Base-by-base conservation (phyloP, 2,329 filamentous ascomycete genomes). In the Penicillium sp. region DNA sequence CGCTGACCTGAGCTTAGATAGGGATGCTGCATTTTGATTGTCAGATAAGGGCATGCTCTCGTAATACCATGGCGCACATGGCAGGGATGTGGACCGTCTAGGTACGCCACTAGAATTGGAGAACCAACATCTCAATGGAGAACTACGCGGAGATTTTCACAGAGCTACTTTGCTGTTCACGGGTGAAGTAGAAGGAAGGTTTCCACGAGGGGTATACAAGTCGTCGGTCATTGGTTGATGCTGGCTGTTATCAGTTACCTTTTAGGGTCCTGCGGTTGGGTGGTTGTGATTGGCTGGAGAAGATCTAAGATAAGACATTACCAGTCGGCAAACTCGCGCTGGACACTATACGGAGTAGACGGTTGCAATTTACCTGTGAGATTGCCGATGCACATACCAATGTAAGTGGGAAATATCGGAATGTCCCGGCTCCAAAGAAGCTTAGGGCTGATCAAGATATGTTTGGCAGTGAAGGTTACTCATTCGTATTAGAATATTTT, bases 1-100 rank as follows among this genome's bases (percentile, higher is more conserved):
- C 48, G 15, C 19, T 48, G 50, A 58, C 53, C 31, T 61, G 39
- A 60, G 59, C 55, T 63, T 66, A 65, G 65, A 67, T 67, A 66
- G 60, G 56, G 43, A 27, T 41, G n/a, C 57, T 47, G 36, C 31
- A 42, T 44, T 53, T 15, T 38, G 29, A 45, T 51, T 41, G 42
- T 15, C 25, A 63, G 65, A 67, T 67, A 66, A 63, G 65, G 35
- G 25, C 43, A 43, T 51, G 42, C 23, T 62, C 59, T 66, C 58
- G 61, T 66, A 63, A 64, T 61, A 49, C 53, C 49, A 50, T 51
- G 49, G 29, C 39, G 21, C 29, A 33, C 29, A 19, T 27, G 15
- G 21, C 31, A 45, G 50, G 50, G 50, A 27, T 53, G 8, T 21
- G 19, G 17, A 17, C 31, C n/a, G 8, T 17, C 12, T 23, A 10